Conservation (phyloP, 2,329 filamentous ascomycete genomes). For the Sclerotinia subarctica region DNA sequence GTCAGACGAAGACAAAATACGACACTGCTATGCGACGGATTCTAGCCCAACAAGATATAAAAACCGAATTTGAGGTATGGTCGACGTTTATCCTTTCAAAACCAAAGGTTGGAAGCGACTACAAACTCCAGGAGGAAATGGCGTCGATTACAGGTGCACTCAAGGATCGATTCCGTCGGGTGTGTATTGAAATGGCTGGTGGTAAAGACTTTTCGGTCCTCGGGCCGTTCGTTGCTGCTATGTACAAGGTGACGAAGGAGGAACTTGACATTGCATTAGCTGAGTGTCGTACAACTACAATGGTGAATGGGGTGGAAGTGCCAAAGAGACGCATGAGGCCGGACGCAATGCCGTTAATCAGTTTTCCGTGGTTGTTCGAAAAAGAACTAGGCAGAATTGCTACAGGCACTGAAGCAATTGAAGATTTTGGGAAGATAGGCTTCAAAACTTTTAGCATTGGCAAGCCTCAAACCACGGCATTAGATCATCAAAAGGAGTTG, state of each 20-base stretch:
- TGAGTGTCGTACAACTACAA: conserved; percentile 44
- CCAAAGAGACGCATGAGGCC: conserved; percentile 42
- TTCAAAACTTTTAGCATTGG: conserved; percentile 26
- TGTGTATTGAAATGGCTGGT: conserved; percentile 64
- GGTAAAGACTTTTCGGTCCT: conserved; percentile 56
- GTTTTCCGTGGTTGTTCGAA: conserved; percentile 89
- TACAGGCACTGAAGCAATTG: conserved; percentile 38
- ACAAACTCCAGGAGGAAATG: conserved; percentile 83
- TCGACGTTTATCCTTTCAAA: conserved; percentile 78
- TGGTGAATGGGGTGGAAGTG: conserved; percentile 41
- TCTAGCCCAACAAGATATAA: conserved; percentile 80
- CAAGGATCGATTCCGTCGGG: conserved; percentile 64
- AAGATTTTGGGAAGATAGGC: conserved; percentile 30
- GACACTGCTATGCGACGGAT: conserved; percentile 73
- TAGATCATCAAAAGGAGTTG: conserved; percentile 17
- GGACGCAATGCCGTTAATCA: conserved; percentile 73
- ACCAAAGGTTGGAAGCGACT: conserved; percentile 69
- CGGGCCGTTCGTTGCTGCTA: conserved; percentile 74
- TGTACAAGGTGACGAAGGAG: conserved; percentile 79
- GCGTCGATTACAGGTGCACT: conserved; percentile 64
- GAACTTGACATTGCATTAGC: conserved; percentile 61
- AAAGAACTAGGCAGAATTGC: conserved; percentile 69
- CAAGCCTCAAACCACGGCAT: conserved; percentile 4
- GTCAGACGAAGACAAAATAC: conserved; percentile 70
- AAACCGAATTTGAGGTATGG: conserved; percentile 89